These are phyloP conservation scores for Phylloporus sp. DNA, from an alignment of 1,284 basidiomycete genomes.

Conservation along the genomic window DNA sequence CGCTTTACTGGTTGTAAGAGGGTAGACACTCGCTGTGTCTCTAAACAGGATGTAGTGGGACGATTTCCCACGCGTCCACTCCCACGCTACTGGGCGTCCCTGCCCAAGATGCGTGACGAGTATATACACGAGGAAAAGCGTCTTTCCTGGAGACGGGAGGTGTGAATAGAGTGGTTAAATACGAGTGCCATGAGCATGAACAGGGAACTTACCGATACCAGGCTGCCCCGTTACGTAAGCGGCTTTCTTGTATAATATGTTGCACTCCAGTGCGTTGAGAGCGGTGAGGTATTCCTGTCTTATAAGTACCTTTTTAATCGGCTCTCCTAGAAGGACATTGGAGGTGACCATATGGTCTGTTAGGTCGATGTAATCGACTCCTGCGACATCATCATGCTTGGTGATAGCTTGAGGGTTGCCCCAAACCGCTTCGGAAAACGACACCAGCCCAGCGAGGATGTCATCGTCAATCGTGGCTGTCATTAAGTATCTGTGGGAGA, in stretches of 20 bases:
- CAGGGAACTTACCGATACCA: background rate
- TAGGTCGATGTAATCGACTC: background rate
- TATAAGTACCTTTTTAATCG: slow-evolving; percentile 1
- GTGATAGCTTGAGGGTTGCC: background rate
- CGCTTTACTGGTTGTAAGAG: background rate
- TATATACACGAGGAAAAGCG: background rate
- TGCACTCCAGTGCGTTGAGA: background rate
- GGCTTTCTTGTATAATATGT: background rate
- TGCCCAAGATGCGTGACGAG: slow-evolving; percentile 1
- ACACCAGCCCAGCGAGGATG: too few relatives aligned
- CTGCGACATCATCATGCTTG: background rate
- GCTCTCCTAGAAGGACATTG: background rate
- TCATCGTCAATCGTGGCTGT: too few relatives aligned
- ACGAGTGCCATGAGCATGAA: too few relatives aligned
- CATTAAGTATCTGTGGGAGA: too few relatives aligned
- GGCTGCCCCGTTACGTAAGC: background rate
- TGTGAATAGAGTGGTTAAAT: too few relatives aligned
- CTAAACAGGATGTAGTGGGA: background rate
- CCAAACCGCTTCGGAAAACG: background rate
- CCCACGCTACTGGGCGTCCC: background rate
- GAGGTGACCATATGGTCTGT: background rate
- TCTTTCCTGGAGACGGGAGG: slow-evolving; percentile 3
- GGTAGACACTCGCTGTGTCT: background rate
- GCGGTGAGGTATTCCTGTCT: slow-evolving; percentile 2
- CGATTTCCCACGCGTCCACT: background rate